These are phyloP conservation scores for Phialophora tarda DNA, from an alignment of 2,329 filamentous ascomycete genomes.

Conservation along the genomic window DNA sequence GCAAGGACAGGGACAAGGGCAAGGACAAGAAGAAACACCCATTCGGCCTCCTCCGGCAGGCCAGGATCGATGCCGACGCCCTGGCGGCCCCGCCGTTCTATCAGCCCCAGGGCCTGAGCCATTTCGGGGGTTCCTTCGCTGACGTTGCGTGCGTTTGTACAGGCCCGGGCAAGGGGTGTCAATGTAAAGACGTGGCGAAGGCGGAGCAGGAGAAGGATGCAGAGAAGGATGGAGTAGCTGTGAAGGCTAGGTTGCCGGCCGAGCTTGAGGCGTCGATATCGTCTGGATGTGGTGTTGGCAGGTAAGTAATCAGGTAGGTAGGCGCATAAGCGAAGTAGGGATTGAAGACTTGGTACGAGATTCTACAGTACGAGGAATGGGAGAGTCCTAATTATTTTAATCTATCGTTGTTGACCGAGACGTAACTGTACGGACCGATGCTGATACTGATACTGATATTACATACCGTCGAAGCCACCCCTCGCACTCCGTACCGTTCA, in stretches of 20 bases:
- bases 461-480: no score
- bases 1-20: background rate
- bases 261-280: background rate
- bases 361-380: no score
- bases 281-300: background rate
- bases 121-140: background rate
- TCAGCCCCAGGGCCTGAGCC: background rate
- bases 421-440: no score
- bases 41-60: background rate
- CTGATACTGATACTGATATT: no score
- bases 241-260: background rate
- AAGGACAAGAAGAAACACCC: background rate
- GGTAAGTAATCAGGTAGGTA: background rate
- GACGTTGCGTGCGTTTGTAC: constrained; percentile 1
- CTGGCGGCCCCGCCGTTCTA: constrained; percentile 4
- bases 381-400: no score
- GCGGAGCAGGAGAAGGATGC: background rate
- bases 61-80: background rate
- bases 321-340: no score
- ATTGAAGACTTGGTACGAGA: no score
- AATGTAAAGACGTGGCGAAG: background rate
- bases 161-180: background rate
- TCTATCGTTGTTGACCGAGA: no score
- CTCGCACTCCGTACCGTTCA: background rate
- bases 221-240: background rate